Evolutionary conservation across 1,139 yeast species (phyloP).

Genomic region (Kodamaea plutei): DNA sequence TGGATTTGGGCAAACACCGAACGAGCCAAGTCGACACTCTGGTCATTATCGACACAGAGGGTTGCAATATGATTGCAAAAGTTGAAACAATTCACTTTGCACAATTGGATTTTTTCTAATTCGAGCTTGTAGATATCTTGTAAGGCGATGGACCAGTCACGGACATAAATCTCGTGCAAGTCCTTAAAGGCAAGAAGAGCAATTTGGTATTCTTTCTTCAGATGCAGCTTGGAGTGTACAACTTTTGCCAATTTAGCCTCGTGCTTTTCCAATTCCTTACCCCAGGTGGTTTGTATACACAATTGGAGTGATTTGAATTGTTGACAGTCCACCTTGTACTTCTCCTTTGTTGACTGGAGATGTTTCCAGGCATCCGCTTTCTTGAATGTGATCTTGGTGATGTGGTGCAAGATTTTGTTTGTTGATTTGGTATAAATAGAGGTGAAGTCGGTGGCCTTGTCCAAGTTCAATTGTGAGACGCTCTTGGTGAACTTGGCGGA

Average conservation of each 20-base stretch:
- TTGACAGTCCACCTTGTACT: slow-evolving; percentile 56
- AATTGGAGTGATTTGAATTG: slow-evolving; percentile 57
- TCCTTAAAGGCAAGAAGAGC: slow-evolving; percentile 59
- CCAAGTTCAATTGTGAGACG: slow-evolving; percentile 31
- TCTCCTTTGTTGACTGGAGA: slow-evolving; percentile 45
- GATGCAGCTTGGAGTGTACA: slow-evolving; percentile 41
- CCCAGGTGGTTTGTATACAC: slow-evolving; percentile 70
- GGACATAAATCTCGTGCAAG: slow-evolving; percentile 65
- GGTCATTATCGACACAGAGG: slow-evolving; percentile 76
- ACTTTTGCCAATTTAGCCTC: slow-evolving; percentile 59
- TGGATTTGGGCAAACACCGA: slow-evolving; percentile 65
- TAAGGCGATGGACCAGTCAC: slow-evolving; percentile 75
- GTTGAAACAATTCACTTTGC: slow-evolving; percentile 78
- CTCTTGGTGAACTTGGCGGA: slow-evolving; percentile 31
- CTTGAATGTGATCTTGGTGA: slow-evolving; percentile 30
- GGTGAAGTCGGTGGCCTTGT: slow-evolving; percentile 30
- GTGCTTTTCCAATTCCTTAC: slow-evolving; percentile 68
- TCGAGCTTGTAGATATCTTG: slow-evolving; percentile 73
- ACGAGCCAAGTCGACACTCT: slow-evolving; percentile 67
- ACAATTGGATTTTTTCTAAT: slow-evolving; percentile 67
- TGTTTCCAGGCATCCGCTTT: slow-evolving; percentile 25
- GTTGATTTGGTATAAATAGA: slow-evolving; percentile 29
- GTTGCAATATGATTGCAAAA: slow-evolving; percentile 75
- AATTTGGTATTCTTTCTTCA: slow-evolving; percentile 57
- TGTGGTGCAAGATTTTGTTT: slow-evolving; percentile 33